Evolutionary conservation across 2,329 filamentous ascomycete species (phyloP).

Genomic region (Ophiostoma fasciatum): DNA sequence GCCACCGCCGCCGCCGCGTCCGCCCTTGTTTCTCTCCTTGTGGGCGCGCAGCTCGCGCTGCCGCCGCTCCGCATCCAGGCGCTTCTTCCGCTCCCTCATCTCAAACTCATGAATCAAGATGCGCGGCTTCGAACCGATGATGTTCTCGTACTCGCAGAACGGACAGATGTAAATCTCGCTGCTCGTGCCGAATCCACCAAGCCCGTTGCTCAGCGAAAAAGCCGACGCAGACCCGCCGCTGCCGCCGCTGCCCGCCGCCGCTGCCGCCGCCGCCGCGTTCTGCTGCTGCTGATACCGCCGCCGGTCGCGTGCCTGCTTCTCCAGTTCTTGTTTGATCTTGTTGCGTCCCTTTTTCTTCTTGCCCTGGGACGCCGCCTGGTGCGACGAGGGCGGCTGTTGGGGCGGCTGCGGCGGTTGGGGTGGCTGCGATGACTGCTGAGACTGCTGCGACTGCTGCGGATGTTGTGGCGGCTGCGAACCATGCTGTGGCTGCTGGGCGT

Average conservation of each 20-base stretch:
- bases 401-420: too few species aligned
- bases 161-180: slow-evolving; percentile 95
- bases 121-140: slow-evolving; percentile 76
- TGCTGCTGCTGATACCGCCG: slow-evolving; percentile 61
- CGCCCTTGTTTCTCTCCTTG: slow-evolving; percentile 92
- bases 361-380: too few species aligned
- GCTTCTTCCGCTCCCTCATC: slow-evolving; percentile 76
- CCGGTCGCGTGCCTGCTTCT: slow-evolving; percentile 60
- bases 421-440: too few species aligned
- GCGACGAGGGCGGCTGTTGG: too few species aligned
- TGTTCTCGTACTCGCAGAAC: slow-evolving; percentile 94
- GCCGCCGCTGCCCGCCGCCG: too few species aligned
- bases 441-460: too few species aligned
- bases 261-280: slow-evolving; percentile 57
- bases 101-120: slow-evolving; percentile 86
- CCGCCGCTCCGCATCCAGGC: slow-evolving; percentile 75
- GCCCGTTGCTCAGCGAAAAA: too few species aligned
- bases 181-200: too few species aligned
- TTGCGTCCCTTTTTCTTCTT: slow-evolving; percentile 46
- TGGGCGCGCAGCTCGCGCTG: slow-evolving; percentile 44
- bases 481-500: too few species aligned
- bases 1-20: too few species aligned
- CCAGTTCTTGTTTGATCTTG: slow-evolving; percentile 55
- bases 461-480: too few species aligned
- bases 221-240: too few species aligned